Evolutionary conservation across 176 grass and related monocot genomes (phyloP).

Genomic region (Musa schizocarpa): DNA sequence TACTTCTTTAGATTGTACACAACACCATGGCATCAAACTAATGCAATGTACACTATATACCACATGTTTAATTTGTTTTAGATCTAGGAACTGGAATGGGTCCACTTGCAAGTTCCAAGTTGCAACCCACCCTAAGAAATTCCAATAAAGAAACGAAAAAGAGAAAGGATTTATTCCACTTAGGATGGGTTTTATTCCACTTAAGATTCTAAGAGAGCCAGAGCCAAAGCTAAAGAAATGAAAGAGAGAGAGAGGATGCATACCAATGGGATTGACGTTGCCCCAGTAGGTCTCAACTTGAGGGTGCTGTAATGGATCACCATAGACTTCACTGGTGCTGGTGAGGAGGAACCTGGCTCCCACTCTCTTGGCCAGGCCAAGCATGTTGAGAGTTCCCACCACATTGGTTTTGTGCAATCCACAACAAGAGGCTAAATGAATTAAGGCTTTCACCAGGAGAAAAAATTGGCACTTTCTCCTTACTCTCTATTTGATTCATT

Average conservation of each 20-base stretch:
- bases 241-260: conserved; percentile 1
- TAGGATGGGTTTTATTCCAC: neutral
- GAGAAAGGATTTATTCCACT: neutral
- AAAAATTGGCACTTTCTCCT: neutral
- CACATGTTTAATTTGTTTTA: neutral
- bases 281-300: conserved; percentile 93
- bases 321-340: conserved; percentile 89
- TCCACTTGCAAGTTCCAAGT: neutral
- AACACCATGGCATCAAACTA: neutral
- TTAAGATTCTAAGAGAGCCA: neutral
- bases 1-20: neutral
- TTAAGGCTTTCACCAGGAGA: conserved; percentile 9
- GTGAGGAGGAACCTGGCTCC: conserved; percentile 74
- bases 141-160: neutral
- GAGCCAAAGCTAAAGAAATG: neutral
- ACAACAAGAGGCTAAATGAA: neutral
- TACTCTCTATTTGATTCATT: neutral
- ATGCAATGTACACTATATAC: neutral
- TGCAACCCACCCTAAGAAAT: neutral
- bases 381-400: conserved; percentile 96
- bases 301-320: conserved; percentile 83
- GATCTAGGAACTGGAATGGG: too few species aligned
- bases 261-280: conserved; percentile 93
- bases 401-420: conserved; percentile 72
- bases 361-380: conserved; percentile 79